Conservation (phyloP, 257 asterid species). For the Solanum neorickii region DNA sequence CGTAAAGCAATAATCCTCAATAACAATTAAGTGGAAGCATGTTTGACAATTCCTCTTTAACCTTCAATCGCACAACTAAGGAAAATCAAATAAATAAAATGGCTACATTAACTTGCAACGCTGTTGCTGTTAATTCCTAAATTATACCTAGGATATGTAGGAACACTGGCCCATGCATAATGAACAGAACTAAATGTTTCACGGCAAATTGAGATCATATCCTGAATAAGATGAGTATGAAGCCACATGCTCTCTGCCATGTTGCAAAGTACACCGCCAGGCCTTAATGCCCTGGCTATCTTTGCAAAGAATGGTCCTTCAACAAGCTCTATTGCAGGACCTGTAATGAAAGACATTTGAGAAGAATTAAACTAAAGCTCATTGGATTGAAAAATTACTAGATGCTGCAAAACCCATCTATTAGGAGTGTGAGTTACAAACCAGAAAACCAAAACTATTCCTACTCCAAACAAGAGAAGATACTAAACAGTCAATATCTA, state of each 20-base stretch:
- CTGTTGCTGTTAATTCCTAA: not conserved
- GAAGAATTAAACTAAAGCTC: not conserved
- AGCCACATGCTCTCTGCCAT: constrained; percentile 99
- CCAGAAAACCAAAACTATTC: not conserved
- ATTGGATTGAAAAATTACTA: not conserved
- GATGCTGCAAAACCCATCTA: not conserved
- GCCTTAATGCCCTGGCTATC: constrained; percentile 71
- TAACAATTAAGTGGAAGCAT: not conserved
- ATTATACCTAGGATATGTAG: constrained; percentile 88
- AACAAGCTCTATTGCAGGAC: constrained; percentile 94
- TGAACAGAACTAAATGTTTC: constrained; percentile 77
- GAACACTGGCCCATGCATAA: constrained; percentile 95
- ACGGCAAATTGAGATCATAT: constrained; percentile 66
- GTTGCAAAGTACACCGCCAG: constrained; percentile 95
- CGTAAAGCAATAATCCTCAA: not conserved
- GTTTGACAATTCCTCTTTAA: not conserved
- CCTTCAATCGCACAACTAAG: not conserved
- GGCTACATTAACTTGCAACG: not conserved
- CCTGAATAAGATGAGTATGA: constrained; percentile 90
- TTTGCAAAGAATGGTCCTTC: constrained; percentile 86
- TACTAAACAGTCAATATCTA: not conserved
- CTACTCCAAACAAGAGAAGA: not conserved
- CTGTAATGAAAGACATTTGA: constrained; percentile 16
- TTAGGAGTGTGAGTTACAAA: not conserved
- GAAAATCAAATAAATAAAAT: not conserved